Conservation (phyloP, 176 grass and related monocot genomes). For the Cenchrus fungigraminus region DNA sequence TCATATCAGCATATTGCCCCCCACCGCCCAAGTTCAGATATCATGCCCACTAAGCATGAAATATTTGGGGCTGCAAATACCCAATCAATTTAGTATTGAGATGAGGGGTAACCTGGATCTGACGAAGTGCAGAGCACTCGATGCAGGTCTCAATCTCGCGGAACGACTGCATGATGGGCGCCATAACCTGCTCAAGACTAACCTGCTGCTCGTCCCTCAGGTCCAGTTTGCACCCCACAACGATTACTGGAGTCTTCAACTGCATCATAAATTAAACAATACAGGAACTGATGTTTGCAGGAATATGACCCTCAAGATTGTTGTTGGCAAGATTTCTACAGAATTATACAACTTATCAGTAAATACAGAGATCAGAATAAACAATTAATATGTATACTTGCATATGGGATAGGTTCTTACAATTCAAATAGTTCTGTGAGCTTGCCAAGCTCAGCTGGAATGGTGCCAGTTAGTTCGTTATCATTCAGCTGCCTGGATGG, state of each 20-base stretch:
- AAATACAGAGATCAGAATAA: conserved; percentile 10
- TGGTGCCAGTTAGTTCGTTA: conserved; percentile 85
- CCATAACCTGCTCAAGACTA: conserved; percentile 92
- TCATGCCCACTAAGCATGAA: not conserved
- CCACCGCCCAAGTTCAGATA: not conserved
- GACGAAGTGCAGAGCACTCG: conserved; percentile 89
- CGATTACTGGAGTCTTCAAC: conserved; percentile 80
- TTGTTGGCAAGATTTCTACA: conserved; percentile 48
- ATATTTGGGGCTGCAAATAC: not conserved
- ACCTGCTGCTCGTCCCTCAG: conserved; percentile 88
- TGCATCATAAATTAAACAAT: conserved; percentile 23
- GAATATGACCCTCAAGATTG: too few species aligned
- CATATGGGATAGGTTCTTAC: conserved; percentile 43
- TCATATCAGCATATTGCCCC: not conserved
- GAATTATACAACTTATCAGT: conserved; percentile 28
- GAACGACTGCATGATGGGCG: conserved; percentile 92
- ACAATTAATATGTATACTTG: not conserved
- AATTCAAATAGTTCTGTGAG: conserved; percentile 97
- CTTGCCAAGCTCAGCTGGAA: conserved; percentile 95
- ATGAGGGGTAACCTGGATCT: conserved; percentile 82
- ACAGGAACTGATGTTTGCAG: not conserved
- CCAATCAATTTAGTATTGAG: not conserved
- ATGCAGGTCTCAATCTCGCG: conserved; percentile 98
- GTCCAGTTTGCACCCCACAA: conserved; percentile 95
- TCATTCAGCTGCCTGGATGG: conserved; percentile 85